phyloP scores from a whole-genome alignment of 768 basidiomycete genomes.

The Mycena latifolia region DNA sequence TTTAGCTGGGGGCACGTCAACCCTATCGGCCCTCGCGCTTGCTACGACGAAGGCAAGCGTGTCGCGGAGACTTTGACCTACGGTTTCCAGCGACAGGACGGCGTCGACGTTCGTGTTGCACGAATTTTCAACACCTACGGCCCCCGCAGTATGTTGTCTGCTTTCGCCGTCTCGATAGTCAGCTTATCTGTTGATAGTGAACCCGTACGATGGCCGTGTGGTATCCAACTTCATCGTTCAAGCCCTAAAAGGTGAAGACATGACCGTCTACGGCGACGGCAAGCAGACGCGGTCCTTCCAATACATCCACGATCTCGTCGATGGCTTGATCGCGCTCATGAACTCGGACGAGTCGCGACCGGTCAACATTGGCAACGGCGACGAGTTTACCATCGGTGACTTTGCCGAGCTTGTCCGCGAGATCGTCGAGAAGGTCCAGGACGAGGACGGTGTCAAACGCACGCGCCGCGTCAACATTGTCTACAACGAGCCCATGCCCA shows the following conservation, averaged over 20 bases:
- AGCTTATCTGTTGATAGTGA: slow-evolving; percentile 68
- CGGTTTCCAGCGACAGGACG: slow-evolving; percentile 94
- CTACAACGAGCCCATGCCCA: slow-evolving; percentile 80
- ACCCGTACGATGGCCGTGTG: slow-evolving; percentile 96
- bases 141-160: slow-evolving; percentile 72
- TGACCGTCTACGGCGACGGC: slow-evolving; percentile 97
- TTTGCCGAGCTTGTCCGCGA: slow-evolving; percentile 95
- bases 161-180: slow-evolving; percentile 1
- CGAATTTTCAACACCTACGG: slow-evolving; percentile 99
- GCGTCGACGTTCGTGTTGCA: slow-evolving; percentile 95
- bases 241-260: slow-evolving; percentile 94
- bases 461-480: slow-evolving; percentile 72
- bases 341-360: slow-evolving; percentile 94
- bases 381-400: slow-evolving; percentile 96
- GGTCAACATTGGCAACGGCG: slow-evolving; percentile 95
- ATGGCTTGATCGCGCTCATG: slow-evolving; percentile 95
- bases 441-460: slow-evolving; percentile 75
- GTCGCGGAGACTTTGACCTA: slow-evolving; percentile 98
- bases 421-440: slow-evolving; percentile 93
- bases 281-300: slow-evolving; percentile 96
- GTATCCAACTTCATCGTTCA: slow-evolving; percentile 99
- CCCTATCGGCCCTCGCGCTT: slow-evolving; percentile 98
- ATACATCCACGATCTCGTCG: slow-evolving; percentile 97
- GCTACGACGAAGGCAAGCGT: slow-evolving; percentile 99
- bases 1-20: slow-evolving; percentile 97